phyloP scores from a whole-genome alignment of 768 basidiomycete genomes.

The Lactarius vividus region DNA sequence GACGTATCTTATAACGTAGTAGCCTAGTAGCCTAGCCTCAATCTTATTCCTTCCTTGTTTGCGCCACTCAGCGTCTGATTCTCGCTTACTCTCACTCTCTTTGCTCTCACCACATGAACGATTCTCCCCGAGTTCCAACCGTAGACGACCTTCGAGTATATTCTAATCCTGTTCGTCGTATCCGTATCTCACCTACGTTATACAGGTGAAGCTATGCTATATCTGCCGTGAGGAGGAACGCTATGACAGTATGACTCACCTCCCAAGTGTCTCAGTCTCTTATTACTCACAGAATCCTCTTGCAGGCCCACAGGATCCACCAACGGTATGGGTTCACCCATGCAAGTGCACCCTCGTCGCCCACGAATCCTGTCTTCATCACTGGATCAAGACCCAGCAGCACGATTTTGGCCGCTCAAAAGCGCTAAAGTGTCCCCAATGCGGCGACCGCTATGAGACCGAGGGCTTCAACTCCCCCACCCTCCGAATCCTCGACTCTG shows the following conservation, averaged over 20 bases:
- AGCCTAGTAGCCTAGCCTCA: conserved; percentile 1
- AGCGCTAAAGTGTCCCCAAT: conserved; percentile 80
- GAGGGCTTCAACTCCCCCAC: conserved; percentile 59
- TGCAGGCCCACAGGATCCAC: conserved; percentile 46
- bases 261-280: neutral
- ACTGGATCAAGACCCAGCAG: conserved; percentile 76
- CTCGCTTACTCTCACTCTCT: no score
- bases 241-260: conserved; percentile 40
- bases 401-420: conserved; percentile 47
- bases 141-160: conserved; percentile 36
- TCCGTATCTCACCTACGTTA: neutral
- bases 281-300: conserved; percentile 8
- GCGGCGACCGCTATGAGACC: conserved; percentile 61
- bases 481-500: conserved; percentile 48
- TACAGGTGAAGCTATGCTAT: conserved; percentile 70
- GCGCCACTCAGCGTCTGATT: neutral
- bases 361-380: conserved; percentile 74
- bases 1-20: conserved; percentile 17
- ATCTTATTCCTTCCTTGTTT: neutral
- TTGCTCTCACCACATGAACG: neutral
- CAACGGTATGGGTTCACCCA: conserved; percentile 70
- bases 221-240: conserved; percentile 76
- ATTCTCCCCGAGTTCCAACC: conserved; percentile 29
- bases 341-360: conserved; percentile 79
- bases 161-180: no score